A percentile compares a stretch with the other conserved stretches of the same genome.
These are phyloP conservation scores for Panicum miliaceum DNA, from an alignment of 176 grass and related monocot species.

Conservation along the genomic window DNA sequence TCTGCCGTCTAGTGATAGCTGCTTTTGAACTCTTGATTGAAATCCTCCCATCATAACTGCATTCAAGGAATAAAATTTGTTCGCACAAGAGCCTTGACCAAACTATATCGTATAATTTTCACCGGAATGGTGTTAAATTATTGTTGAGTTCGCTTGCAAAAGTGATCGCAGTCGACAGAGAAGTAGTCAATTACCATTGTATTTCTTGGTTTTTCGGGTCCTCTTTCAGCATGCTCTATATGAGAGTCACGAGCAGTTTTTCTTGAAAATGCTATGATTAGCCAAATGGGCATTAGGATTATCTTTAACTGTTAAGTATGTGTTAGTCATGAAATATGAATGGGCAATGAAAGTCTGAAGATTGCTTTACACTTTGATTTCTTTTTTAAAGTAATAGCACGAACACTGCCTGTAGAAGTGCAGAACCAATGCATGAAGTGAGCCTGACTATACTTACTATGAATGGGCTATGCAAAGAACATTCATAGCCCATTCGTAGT, in stretches of 20 bases:
- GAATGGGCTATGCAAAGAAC: too few relatives aligned
- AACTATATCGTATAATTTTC: background rate
- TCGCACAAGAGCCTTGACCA: background rate
- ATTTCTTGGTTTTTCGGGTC: background rate
- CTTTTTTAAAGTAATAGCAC: background rate
- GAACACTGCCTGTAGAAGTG: too few relatives aligned
- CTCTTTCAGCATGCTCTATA: background rate
- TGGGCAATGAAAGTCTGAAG: background rate
- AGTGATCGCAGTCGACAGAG: background rate
- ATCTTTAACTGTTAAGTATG: background rate
- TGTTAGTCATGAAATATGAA: background rate
- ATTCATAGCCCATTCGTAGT: too few relatives aligned
- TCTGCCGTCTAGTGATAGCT: background rate
- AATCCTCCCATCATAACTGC: background rate
- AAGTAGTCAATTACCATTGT: background rate
- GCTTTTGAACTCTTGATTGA: background rate
- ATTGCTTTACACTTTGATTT: background rate
- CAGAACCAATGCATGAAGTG: too few relatives aligned
- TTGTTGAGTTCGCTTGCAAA: background rate
- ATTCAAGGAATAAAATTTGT: background rate
- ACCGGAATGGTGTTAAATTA: too few relatives aligned
- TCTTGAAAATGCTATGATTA: background rate
- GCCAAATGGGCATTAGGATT: background rate
- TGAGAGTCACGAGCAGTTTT: background rate
- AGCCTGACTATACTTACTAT: too few relatives aligned